These are phyloP conservation scores for Pachysolen tannophilus DNA, from an alignment of 805 yeast species.

Conservation along the genomic window DNA sequence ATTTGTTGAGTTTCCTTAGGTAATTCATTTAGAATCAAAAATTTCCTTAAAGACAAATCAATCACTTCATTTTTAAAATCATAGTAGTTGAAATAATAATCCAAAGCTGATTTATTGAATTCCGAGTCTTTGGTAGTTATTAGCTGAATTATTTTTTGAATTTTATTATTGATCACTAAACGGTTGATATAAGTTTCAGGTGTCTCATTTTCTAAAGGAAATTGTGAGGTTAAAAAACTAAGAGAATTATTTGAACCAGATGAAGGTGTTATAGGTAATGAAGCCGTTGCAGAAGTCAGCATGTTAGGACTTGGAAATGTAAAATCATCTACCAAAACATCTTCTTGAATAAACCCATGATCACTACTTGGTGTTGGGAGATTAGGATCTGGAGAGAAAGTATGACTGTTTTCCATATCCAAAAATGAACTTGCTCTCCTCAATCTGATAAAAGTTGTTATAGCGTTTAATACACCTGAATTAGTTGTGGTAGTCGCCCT, in stretches of 20 bases:
- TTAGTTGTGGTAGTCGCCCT: slow-evolving; percentile 6
- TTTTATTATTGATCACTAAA: slow-evolving; percentile 18
- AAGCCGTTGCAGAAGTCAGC: neutral
- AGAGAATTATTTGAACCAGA: neutral
- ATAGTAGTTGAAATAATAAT: slow-evolving; percentile 28
- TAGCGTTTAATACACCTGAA: slow-evolving; percentile 19
- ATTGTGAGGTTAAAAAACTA: slow-evolving; percentile 1
- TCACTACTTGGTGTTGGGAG: neutral
- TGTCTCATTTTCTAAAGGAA: slow-evolving; percentile 18
- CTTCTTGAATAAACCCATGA: neutral
- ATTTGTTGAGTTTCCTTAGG: slow-evolving; percentile 75
- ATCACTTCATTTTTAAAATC: slow-evolving; percentile 48
- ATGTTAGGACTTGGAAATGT: too few species aligned
- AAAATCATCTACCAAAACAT: neutral
- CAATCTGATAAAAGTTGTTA: slow-evolving; percentile 20
- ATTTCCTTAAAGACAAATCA: slow-evolving; percentile 56
- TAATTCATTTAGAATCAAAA: slow-evolving; percentile 47
- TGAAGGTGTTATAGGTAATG: slow-evolving; percentile 3
- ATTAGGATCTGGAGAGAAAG: slow-evolving; percentile 7
- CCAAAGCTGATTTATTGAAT: slow-evolving; percentile 20
- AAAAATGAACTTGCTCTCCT: slow-evolving; percentile 6
- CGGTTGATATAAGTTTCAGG: slow-evolving; percentile 24
- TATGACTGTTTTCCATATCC: slow-evolving; percentile 8
- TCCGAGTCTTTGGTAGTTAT: slow-evolving; percentile 22
- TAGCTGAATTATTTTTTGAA: slow-evolving; percentile 18